phyloP scores from a whole-genome alignment of 2,329 filamentous ascomycete genomes.

The Trichoderma sp. region DNA sequence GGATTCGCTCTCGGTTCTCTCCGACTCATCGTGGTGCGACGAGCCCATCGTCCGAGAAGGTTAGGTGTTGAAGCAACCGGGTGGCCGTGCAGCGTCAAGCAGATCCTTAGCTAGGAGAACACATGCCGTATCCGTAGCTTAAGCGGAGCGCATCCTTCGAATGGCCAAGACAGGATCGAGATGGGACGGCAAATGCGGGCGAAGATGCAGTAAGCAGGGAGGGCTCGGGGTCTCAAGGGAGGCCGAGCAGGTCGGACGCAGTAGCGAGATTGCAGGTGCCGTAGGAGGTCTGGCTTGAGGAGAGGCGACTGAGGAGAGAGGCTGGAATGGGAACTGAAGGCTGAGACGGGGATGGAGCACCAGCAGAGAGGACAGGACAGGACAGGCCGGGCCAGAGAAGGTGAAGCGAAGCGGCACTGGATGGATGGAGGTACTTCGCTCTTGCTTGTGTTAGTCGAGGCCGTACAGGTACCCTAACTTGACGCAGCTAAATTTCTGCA shows the following conservation, averaged over 20 bases:
- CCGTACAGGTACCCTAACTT: background rate
- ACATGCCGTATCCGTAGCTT: constrained; percentile 1
- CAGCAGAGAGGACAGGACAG: too few species aligned
- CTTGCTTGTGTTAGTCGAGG: constrained; percentile 14
- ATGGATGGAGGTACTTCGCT: too few species aligned
- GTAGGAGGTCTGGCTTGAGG: background rate
- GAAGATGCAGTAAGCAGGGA: background rate
- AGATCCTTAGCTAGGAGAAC: background rate
- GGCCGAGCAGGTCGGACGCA: background rate
- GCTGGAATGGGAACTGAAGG: constrained; percentile 3
- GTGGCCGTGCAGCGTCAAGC: background rate
- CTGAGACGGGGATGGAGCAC: background rate
- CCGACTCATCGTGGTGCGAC: constrained; percentile 15
- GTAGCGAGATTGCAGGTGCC: background rate
- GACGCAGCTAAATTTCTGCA: constrained; percentile 2
- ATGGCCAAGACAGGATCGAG: background rate
- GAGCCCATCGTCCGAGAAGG: constrained; percentile 8
- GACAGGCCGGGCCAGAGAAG: background rate
- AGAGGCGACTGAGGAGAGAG: background rate
- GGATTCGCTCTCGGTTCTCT: background rate
- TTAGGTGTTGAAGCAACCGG: background rate
- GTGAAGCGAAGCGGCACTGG: constrained; percentile 8
- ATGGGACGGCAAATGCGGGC: background rate
- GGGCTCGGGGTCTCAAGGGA: background rate
- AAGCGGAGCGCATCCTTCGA: constrained; percentile 3